Evolutionary conservation across 2,329 filamentous ascomycete genomes (phyloP).

Genomic region (Alternaria sp.): DNA sequence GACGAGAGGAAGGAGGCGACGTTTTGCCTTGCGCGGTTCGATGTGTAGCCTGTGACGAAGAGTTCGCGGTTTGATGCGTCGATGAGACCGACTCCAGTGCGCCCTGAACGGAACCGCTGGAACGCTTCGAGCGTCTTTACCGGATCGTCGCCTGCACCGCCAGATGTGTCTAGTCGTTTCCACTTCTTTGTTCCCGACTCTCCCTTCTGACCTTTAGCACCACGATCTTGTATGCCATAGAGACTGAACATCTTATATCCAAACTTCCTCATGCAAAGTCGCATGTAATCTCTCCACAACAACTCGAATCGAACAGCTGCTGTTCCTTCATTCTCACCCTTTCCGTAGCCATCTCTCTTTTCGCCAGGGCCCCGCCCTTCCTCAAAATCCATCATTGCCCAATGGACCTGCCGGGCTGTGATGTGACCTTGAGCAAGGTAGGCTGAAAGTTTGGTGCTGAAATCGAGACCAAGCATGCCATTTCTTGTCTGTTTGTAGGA

Average conservation of each 20-base stretch:
- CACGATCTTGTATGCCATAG: conserved; percentile 66
- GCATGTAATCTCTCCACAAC: conserved; percentile 82
- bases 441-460: conserved; percentile 78
- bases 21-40: conserved; percentile 79
- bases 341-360: conserved; percentile 64
- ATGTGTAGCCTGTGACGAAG: conserved; percentile 78
- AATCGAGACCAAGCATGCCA: conserved; percentile 73
- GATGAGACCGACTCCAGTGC: conserved; percentile 78
- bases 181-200: conserved; percentile 54
- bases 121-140: conserved; percentile 55
- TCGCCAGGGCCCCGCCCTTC: conserved; percentile 60
- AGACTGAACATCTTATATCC: conserved; percentile 69
- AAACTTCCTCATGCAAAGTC: conserved; percentile 77
- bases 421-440: conserved; percentile 77
- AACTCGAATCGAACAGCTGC: conserved; percentile 75
- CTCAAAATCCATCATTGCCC: conserved; percentile 74
- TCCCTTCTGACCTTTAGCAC: conserved; percentile 25
- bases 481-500: conserved; percentile 77
- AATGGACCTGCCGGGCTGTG: conserved; percentile 76
- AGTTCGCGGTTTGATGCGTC: conserved; percentile 81
- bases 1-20: conserved; percentile 78
- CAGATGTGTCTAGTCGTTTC: conserved; percentile 35
- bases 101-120: conserved; percentile 69
- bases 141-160: conserved; percentile 55
- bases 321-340: conserved; percentile 77